Conservation (phyloP, 2,329 filamentous ascomycete species). For the Epichloe sp. region DNA sequence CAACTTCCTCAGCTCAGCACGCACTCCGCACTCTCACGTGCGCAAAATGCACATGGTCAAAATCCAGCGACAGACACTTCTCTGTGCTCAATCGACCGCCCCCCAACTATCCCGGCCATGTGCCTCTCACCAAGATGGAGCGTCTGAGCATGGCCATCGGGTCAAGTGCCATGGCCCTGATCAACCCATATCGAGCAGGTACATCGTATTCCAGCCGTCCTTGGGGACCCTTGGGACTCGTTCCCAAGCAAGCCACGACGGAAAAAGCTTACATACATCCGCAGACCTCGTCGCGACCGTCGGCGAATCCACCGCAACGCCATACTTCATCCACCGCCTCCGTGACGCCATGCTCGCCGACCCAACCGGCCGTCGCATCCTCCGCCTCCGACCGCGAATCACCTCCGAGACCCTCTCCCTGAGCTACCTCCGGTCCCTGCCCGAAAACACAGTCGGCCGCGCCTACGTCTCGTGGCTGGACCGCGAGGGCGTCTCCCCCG, state of each 20-base stretch:
- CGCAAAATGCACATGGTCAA: neutral
- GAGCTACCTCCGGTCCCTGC: conserved; percentile 56
- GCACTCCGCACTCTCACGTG: conserved; percentile 7
- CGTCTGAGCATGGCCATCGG: conserved; percentile 57
- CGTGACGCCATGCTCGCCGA: conserved; percentile 80
- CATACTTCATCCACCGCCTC: conserved; percentile 88
- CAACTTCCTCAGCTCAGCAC: conserved; percentile 8
- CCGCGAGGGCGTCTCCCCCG: conserved; percentile 86
- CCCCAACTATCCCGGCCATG: conserved; percentile 88
- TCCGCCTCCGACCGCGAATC: conserved; percentile 79
- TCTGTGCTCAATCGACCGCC: conserved; percentile 74
- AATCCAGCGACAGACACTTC: conserved; percentile 34
- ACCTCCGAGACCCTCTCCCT: conserved; percentile 60
- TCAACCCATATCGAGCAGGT: conserved; percentile 74
- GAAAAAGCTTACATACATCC: neutral
- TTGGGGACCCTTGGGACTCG: too few relatives aligned
- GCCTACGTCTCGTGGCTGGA: conserved; percentile 88
- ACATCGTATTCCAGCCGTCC: conserved; percentile 9
- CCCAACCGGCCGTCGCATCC: conserved; percentile 77
- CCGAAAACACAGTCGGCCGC: conserved; percentile 61
- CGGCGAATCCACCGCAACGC: conserved; percentile 88
- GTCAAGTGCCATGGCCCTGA: conserved; percentile 47
- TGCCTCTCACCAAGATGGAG: conserved; percentile 72
- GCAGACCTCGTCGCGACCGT: conserved; percentile 83
- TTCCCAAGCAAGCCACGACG: neutral